These are phyloP conservation scores for Scytalidium lignicola DNA, from an alignment of 2,329 filamentous ascomycete species.

Conservation along the genomic window DNA sequence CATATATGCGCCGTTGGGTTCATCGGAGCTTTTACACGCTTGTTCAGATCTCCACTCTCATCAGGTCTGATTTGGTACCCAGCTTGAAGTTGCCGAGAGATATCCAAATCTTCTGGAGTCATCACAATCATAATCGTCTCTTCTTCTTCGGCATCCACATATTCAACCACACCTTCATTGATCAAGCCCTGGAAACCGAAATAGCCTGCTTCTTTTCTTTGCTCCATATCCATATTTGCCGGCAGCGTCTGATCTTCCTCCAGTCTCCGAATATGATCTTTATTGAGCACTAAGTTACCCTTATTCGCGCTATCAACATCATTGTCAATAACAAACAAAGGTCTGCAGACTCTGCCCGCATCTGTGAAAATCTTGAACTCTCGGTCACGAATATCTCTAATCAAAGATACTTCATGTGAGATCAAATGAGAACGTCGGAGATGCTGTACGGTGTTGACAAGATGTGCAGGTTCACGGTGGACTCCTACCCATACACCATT, in stretches of 20 bases:
- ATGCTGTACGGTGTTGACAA: conserved; percentile 73
- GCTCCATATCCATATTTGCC: conserved; percentile 52
- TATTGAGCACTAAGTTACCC: conserved; percentile 75
- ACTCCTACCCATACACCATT: conserved; percentile 98
- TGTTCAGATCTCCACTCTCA: conserved; percentile 68
- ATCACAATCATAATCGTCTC: conserved; percentile 99
- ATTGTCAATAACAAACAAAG: conserved; percentile 89
- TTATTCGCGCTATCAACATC: conserved; percentile 68
- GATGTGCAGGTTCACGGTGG: conserved; percentile 78
- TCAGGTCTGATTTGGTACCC: conserved; percentile 57
- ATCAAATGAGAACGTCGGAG: conserved; percentile 78
- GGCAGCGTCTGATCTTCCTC: conserved; percentile 65
- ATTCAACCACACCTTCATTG: conserved; percentile 82
- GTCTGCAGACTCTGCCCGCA: conserved; percentile 89
- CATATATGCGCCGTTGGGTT: conserved; percentile 87
- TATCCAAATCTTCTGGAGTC: conserved; percentile 91
- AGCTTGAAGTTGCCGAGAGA: conserved; percentile 63
- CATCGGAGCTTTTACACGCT: conserved; percentile 80
- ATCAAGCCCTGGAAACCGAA: conserved; percentile 89
- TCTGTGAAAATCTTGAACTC: conserved; percentile 99
- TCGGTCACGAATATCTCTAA: conserved; percentile 92
- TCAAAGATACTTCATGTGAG: conserved; percentile 87
- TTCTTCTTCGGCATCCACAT: conserved; percentile 96
- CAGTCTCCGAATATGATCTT: conserved; percentile 75
- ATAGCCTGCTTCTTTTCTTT: conserved; percentile 50